A percentile compares a stretch with the other conserved stretches of the same genome.
Conservation (phyloP, 108 stramenopile genomes). For the Cylindrotheca fusiformis region DNA sequence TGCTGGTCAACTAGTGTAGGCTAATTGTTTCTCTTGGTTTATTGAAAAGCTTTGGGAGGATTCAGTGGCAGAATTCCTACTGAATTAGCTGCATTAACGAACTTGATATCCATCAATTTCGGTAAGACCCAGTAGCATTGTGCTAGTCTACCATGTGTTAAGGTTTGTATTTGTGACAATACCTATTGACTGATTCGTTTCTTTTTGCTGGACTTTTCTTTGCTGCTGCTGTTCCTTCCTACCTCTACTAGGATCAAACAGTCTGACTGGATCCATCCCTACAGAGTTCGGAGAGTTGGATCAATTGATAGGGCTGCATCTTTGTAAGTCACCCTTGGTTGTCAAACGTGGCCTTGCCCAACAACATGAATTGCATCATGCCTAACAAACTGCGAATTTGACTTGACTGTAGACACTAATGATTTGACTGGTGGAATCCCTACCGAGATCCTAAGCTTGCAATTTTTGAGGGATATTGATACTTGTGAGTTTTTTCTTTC, state of each 20-base stretch:
- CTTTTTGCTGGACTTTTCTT: no score
- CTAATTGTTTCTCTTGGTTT: no score
- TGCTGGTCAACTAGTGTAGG: no score
- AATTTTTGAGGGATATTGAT: not conserved
- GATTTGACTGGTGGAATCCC: not conserved
- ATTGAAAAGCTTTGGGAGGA: not conserved
- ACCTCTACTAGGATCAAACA: conserved; percentile 9
- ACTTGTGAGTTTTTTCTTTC: not conserved
- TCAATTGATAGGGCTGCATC: not conserved
- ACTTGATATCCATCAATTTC: no score
- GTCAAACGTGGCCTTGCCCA: no score
- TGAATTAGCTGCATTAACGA: not conserved
- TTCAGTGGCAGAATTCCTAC: conserved; percentile 1
- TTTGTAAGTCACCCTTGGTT: not conserved
- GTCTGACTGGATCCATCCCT: conserved; percentile 45
- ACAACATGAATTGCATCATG: no score
- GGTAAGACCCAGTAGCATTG: no score
- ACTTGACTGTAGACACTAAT: not conserved
- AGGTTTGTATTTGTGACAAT: no score
- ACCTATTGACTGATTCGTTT: no score
- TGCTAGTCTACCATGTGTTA: no score
- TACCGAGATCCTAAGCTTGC: not conserved
- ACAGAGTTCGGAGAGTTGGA: conserved; percentile 23
- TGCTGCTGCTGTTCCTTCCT: no score
- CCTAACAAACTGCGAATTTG: no score